A percentile compares a stretch with the other conserved stretches of the same genome.
These are phyloP conservation scores for Salix arbutifolia DNA, from an alignment of 345 rosid species.

Conservation along the genomic window DNA sequence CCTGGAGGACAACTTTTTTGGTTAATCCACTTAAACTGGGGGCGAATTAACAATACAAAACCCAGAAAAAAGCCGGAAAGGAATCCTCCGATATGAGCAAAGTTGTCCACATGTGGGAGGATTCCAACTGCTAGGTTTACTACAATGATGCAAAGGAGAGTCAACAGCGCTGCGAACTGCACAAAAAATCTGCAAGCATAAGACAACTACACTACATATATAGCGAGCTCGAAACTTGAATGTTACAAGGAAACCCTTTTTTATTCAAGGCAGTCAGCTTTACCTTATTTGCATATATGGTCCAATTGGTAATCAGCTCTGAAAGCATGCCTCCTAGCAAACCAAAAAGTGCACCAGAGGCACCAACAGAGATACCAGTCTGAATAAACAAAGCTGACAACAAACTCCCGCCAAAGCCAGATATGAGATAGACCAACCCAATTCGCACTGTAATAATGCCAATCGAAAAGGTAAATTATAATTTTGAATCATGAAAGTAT, in stretches of 20 bases:
- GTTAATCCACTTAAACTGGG: constrained; percentile 79
- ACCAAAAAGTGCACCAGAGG: constrained; percentile 97
- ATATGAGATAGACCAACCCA: constrained; percentile 79
- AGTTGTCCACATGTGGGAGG: constrained; percentile 96
- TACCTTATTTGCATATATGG: constrained; percentile 88
- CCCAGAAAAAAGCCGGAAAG: constrained; percentile 83
- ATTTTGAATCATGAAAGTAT: background rate
- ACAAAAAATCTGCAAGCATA: constrained; percentile 4
- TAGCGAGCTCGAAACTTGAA: background rate
- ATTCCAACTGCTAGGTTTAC: constrained; percentile 87
- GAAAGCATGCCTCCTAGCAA: constrained; percentile 95
- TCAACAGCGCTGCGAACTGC: constrained; percentile 62
- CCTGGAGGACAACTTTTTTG: constrained; percentile 46
- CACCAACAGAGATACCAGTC: constrained; percentile 81
- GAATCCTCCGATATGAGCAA: constrained; percentile 97
- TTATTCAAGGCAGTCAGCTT: background rate
- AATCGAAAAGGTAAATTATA: background rate
- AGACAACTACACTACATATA: background rate
- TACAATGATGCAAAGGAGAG: constrained; percentile 61
- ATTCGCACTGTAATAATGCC: constrained; percentile 42
- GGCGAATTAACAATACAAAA: constrained; percentile 80
- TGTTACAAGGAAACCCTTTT: background rate
- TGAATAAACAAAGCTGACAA: constrained; percentile 84
- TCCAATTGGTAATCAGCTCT: constrained; percentile 92
- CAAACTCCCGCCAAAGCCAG: constrained; percentile 95